These are phyloP conservation scores for Candida freyschussii DNA, from an alignment of 1,139 yeast species.

Conservation along the genomic window DNA sequence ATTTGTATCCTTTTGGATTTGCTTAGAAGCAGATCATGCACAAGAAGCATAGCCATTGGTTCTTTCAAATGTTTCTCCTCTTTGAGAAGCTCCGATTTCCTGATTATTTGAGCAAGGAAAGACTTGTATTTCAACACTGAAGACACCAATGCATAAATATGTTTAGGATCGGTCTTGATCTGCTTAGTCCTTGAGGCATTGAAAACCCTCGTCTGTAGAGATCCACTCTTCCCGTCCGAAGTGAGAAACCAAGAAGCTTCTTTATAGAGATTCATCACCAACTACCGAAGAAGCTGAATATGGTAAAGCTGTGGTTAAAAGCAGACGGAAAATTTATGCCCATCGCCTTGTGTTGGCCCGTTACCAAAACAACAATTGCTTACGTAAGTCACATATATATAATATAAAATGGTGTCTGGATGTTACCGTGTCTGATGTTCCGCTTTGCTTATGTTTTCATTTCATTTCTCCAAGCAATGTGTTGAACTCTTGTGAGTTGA, in stretches of 20 bases:
- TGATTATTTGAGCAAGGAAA: slow-evolving; percentile 55
- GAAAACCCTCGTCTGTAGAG: slow-evolving; percentile 67
- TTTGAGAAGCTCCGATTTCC: slow-evolving; percentile 54
- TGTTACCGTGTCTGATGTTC: slow-evolving; percentile 3
- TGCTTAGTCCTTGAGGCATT: slow-evolving; percentile 43
- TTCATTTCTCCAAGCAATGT: too few species aligned
- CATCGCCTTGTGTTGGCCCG: too few species aligned
- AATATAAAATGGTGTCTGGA: slow-evolving; percentile 12
- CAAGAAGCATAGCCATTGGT: slow-evolving; percentile 53
- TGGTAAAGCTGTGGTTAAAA: too few species aligned
- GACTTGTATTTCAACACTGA: slow-evolving; percentile 71
- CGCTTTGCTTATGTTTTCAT: not conserved
- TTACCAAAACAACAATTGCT: too few species aligned
- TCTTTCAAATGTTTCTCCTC: slow-evolving; percentile 41
- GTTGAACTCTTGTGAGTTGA: too few species aligned
- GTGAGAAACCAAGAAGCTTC: slow-evolving; percentile 24
- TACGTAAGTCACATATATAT: too few species aligned
- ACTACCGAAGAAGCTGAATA: not conserved
- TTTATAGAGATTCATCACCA: slow-evolving; percentile 20
- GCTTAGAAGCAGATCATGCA: slow-evolving; percentile 77
- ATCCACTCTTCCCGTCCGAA: slow-evolving; percentile 34
- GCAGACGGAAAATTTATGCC: too few species aligned
- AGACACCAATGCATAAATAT: slow-evolving; percentile 74
- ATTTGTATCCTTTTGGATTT: slow-evolving; percentile 79
- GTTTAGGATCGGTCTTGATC: slow-evolving; percentile 65